Conservation (phyloP, 208 protist genomes). For the Strigomonas culicis region DNA sequence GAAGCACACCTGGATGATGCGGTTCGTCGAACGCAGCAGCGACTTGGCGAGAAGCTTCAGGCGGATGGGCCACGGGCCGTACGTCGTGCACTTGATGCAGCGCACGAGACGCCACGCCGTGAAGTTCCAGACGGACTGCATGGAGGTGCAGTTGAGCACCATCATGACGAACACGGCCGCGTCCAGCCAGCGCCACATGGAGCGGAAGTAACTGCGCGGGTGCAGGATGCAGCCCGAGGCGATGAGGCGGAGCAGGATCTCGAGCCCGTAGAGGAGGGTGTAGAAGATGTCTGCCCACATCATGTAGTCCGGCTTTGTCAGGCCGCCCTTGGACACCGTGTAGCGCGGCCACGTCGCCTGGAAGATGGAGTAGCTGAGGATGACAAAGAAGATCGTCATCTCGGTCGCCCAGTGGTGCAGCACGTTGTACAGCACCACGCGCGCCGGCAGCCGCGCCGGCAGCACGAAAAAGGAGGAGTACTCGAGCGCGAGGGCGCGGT, state of each 20-base stretch:
- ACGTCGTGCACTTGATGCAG: constrained; percentile 74
- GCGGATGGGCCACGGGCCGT: constrained; percentile 66
- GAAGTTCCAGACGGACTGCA: constrained; percentile 78
- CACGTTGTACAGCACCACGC: constrained; percentile 88
- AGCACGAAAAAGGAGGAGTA: constrained; percentile 87
- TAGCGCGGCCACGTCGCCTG: constrained; percentile 77
- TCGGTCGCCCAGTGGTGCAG: constrained; percentile 89
- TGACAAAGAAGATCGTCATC: constrained; percentile 62
- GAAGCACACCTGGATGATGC: constrained; percentile 60
- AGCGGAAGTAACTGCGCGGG: constrained; percentile 79
- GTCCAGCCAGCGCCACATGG: constrained; percentile 92
- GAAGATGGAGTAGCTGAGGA: constrained; percentile 84
- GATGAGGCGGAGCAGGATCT: constrained; percentile 82
- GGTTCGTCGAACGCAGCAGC: constrained; percentile 77
- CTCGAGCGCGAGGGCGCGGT: constrained; percentile 67
- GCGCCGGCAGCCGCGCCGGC: constrained; percentile 71
- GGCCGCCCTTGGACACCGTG: constrained; percentile 18
- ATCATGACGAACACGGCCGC: constrained; percentile 79
- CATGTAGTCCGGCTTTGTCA: constrained; percentile 59
- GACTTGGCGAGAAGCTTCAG: constrained; percentile 87
- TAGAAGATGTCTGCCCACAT: constrained; percentile 89
- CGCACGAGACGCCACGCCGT: constrained; percentile 85
- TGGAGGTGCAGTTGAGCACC: constrained; percentile 72
- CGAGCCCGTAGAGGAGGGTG: constrained; percentile 70
- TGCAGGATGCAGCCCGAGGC: constrained; percentile 78